phyloP scores from a whole-genome alignment of 2,329 filamentous ascomycete species.

The Aspergillus ustus region DNA sequence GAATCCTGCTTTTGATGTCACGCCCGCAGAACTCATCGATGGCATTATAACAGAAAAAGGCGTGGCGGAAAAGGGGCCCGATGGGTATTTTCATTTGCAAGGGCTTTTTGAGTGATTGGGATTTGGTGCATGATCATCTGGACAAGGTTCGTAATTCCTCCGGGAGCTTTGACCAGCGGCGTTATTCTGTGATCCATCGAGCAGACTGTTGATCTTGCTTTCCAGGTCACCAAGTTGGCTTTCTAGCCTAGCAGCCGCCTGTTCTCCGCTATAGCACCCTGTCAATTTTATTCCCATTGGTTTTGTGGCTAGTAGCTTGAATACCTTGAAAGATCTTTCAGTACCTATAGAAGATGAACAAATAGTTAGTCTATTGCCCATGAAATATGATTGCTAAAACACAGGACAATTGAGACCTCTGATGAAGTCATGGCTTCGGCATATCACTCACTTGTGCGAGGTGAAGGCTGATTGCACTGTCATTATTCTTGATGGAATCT shows the following conservation, averaged over 20 bases:
- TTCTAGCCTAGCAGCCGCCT: constrained; percentile 60
- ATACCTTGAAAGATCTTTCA: constrained; percentile 18
- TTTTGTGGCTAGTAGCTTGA: neutral
- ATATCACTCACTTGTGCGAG: neutral
- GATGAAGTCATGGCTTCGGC: no score
- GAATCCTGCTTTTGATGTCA: constrained; percentile 98
- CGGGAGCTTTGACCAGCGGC: neutral
- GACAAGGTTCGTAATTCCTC: neutral
- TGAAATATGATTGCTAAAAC: neutral
- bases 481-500: neutral
- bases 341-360: neutral
- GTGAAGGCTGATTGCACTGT: neutral
- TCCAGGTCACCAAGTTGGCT: constrained; percentile 59
- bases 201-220: constrained; percentile 50
- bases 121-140: neutral
- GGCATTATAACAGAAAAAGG: constrained; percentile 92
- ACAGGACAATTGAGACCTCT: neutral
- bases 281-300: neutral
- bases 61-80: constrained; percentile 74
- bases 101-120: constrained; percentile 29
- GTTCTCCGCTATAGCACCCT: constrained; percentile 53
- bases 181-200: constrained; percentile 8
- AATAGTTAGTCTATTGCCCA: neutral
- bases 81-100: constrained; percentile 69
- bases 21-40: constrained; percentile 85